Percentiles rank a stretch among this genome's conserved stretches.
Evolutionary conservation across 2,329 filamentous ascomycete genomes (phyloP).

Genomic region (Calycina herbarum): DNA sequence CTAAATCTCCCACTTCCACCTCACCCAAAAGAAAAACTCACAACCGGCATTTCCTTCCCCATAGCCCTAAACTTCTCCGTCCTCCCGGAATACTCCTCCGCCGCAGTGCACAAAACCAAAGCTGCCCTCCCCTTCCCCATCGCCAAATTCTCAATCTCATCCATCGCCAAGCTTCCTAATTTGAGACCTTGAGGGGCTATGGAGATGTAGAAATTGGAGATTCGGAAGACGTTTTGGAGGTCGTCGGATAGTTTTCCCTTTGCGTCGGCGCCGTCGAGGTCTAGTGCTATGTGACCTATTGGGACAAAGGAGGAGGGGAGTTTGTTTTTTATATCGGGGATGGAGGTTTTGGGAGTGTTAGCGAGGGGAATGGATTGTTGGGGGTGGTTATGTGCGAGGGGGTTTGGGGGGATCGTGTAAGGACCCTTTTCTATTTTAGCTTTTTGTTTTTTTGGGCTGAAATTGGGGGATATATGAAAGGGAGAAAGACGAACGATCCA

Average conservation of each 20-base stretch:
- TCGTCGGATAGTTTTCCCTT: slow-evolving; percentile 13
- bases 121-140: slow-evolving; percentile 24
- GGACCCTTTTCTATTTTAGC: slow-evolving; percentile 1
- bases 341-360: slow-evolving; percentile 16
- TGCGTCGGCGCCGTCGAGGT: slow-evolving; percentile 14
- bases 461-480: neutral
- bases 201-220: slow-evolving; percentile 31
- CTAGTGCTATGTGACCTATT: slow-evolving; percentile 33
- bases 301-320: slow-evolving; percentile 24
- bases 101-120: slow-evolving; percentile 22
- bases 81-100: slow-evolving; percentile 19
- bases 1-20: neutral
- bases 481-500: slow-evolving; percentile 14
- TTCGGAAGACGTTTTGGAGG: slow-evolving; percentile 23
- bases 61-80: slow-evolving; percentile 18
- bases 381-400: slow-evolving; percentile 18
- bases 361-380: slow-evolving; percentile 24
- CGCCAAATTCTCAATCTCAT: slow-evolving; percentile 28
- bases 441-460: neutral
- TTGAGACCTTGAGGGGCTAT: slow-evolving; percentile 24
- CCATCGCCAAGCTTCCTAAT: slow-evolving; percentile 31
- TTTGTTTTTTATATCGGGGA: slow-evolving; percentile 10
- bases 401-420: neutral
- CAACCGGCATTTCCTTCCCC: slow-evolving; percentile 12
- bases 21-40: slow-evolving; percentile 10